Evolutionary conservation across 305 asterid genomes (phyloP), one percentile per base, ranked within the genome.

Genomic region (Solanum hybrid): DNA sequence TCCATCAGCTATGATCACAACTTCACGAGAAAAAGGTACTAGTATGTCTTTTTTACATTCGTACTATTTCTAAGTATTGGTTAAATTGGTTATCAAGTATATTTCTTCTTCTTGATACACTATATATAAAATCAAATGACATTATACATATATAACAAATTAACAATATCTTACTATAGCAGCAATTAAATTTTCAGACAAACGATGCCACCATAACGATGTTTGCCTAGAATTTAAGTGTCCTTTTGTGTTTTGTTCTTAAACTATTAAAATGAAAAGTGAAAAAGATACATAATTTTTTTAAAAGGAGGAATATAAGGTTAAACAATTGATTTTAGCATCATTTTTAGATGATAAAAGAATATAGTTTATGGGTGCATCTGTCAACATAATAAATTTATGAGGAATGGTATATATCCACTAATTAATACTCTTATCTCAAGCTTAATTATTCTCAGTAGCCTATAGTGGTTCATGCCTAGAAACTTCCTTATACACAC

Each of bases 381-480:
- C 91, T 91, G 9, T 88, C 75, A 91, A 56, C 90, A 89, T 75
- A 89, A 60, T 90, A 91, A 78, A 78, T 89, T 84, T 35, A 84
- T 51, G 86, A 90, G 89, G 90, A 86, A 75, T 66, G 92, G 96
- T 87, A 94, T 93, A 93, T 91, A 91, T 93, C 72, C 87, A 46
- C 72, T 84, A 84, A 84, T 84, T 82, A 84, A 84, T 84, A 51
- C 10, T 84, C 75, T 84, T 84, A 51, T 84, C 77, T 26, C 42
- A 51, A 51, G 76, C 42, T 31, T 84, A 84, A 84, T 84, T 84
- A 84, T 84, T 84, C 75, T 84, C 1, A 20, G 7, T 42, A 27
- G 37, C 38, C 71, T 42, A 12, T 82, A 42, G 17, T 82, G 87
- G 72, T 82, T 82, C 72, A 82, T 16, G 26, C 11, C 72, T 42